Conservation (phyloP, 169 alveolate genomes). For the Plasmodium billcollinsi region DNA sequence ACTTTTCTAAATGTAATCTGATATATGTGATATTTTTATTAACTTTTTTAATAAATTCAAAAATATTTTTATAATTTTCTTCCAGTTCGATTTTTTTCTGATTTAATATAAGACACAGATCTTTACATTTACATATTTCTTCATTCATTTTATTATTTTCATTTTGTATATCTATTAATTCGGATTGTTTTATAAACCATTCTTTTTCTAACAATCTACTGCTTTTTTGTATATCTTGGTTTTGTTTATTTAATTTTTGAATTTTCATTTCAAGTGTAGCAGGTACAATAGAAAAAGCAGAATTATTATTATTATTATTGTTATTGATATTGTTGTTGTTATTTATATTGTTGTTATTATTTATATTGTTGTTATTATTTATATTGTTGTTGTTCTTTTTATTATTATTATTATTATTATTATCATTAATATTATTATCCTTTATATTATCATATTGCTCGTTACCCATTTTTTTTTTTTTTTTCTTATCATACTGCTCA, state of each 20-base stretch:
- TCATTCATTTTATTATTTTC: slow-evolving; percentile 61
- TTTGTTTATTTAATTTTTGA: slow-evolving; percentile 55
- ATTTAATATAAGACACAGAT: slow-evolving; percentile 35
- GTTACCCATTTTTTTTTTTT: slow-evolving; percentile 24
- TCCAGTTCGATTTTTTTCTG: slow-evolving; percentile 71
- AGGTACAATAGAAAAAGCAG: not conserved
- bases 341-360: no score
- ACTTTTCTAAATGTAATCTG: slow-evolving; percentile 63
- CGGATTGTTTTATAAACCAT: slow-evolving; percentile 72
- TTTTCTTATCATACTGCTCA: slow-evolving; percentile 58
- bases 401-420: no score
- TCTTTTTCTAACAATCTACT: slow-evolving; percentile 63
- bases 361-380: slow-evolving; percentile 19
- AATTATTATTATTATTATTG: not conserved
- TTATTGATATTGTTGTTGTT: not conserved
- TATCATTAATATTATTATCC: not conserved
- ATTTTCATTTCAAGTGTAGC: slow-evolving; percentile 55
- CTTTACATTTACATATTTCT: slow-evolving; percentile 42
- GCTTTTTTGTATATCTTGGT: slow-evolving; percentile 19
- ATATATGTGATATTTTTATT: slow-evolving; percentile 62
- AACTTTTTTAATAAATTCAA: slow-evolving; percentile 23
- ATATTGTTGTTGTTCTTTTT: not conserved
- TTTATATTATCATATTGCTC: not conserved
- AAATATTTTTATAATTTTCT: slow-evolving; percentile 36
- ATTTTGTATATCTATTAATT: slow-evolving; percentile 71